Base-by-base conservation (phyloP, 768 basidiomycete genomes). In the Mycena amicta region DNA sequence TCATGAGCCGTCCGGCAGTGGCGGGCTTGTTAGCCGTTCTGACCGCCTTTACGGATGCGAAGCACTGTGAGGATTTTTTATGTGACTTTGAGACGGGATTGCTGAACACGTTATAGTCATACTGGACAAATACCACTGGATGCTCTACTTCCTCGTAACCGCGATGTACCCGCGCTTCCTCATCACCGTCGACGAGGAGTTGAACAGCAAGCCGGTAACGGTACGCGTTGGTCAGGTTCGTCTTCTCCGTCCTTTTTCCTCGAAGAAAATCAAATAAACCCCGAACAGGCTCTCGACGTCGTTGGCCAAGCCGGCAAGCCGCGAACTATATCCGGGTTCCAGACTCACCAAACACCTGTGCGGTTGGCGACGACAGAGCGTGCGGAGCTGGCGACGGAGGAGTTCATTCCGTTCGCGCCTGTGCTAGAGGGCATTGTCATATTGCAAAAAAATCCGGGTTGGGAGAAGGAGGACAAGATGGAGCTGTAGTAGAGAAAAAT, bases 161-260 rank as follows among this genome's bases (percentile, higher is more conserved):
- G 92, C 95, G 58, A 98, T 99, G 97, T 96, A 93, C 76, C 97
- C 97, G 31, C 88, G 95, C 56, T 98, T 98, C 90, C 76, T 99
- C 68, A 98, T 98, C 73, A 97, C 95, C 0, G 86, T 99, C 20
- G 88, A 96, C 74, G 96, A 98, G 74, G 84, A 95, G 57, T 86
- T 96, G 58, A 85, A 94, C 64, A 87, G 81, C 70, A 78, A 87
- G 55, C 90, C 94, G 2, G 92, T 97, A 31, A 95, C 93, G 16
- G 94, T 98, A 50, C 90, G 97, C 33, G 97, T 99, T 22, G 97
- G 97, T 18, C 90, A 91, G 76, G 89, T 89, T 22, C 16, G 15
- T 25, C 15, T 15, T 30, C n/a, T n/a, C n/a, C n/a, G n/a, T 23
- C 43, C 22, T 16, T 50, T 30, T 39, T 28, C 18, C 20, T 23